Base-by-base conservation (phyloP, 2,329 filamentous ascomycete genomes). In the Ophiocordyceps camponoti-floridani region DNA sequence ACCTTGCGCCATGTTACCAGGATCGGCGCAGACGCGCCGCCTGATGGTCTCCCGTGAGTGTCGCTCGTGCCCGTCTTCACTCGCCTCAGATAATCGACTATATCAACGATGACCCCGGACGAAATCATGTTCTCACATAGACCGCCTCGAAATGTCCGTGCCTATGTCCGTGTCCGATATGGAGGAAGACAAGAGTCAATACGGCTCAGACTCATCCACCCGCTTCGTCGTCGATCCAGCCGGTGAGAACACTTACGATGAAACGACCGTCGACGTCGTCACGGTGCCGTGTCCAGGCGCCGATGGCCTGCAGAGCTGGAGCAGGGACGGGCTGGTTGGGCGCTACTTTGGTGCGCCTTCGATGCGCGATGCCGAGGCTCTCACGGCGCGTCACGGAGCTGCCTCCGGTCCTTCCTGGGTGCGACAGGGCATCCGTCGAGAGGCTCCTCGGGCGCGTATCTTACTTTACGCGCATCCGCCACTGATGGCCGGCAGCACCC, bases 261-360 rank as follows among this genome's bases (percentile, higher is more conserved):
- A 73, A 51, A 75, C 72, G 1, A 64, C 60, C 4, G 70, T 73
- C 42, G 72, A 75, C 45, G 60, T 75, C 40, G 61, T 75, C 37
- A 64, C 70, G 6, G 65, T 75, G 6, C 69, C 72, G 0, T 75
- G 72, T 48, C 66, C 71, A 0, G 72, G 70, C 0, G 70, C 67
- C 0, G 65, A 73, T 37, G 62, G 70, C 1, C 54, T 72, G n/a
- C 62, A 67, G 23, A 73, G 69, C 19, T 75, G 72, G 72, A 67
- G 61, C 30, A 62, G 68, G 13, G 68, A 72, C 43, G 68, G 65
- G 1, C 61, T 72, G 1, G 62, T 63, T 37, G 62, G 68, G 2
- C 63, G 62, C 26, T 71, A 69, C 49, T 70, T 69, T 46, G 62
- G 64, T 6, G 58, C 58, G 0, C 59, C 64, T 0, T 61, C 60